Base-by-base conservation (phyloP, 1,284 basidiomycete species). In the Ceratobasidium theobromae region DNA sequence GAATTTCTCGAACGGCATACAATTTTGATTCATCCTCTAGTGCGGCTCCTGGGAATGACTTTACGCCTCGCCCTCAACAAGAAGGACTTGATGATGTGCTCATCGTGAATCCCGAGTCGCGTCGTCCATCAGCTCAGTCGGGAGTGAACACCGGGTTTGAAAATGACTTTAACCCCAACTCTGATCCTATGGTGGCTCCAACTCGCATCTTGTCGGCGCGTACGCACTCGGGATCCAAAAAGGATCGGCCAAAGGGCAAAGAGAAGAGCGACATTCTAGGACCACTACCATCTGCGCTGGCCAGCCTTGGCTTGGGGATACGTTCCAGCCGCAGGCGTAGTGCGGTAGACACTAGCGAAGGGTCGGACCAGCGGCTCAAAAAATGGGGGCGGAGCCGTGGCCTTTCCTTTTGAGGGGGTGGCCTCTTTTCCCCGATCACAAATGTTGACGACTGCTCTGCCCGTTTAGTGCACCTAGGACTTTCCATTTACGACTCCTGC, bases 361-460 rank as follows among this genome's bases (percentile, higher is more conserved):
- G 32, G 9, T 65, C 62, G 27, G 62, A 65, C 18, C 40, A 65
- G 30, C 38, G 43, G 4, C 62, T 65, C 21, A 65, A 65, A 45
- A 65, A 65, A 25, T 65, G 62, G 62, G 62, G 62, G n/a, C 41
- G 51, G 28, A 65, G 52, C 32, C 62, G 62, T 54, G 62, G 62
- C 23, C 41, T 65, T 4, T 65, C 62, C n/a, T 65, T 65, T 32
- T 65, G 46, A 46, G n/a, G 28, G 51, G 54, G 23, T 53, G 0
- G 35, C 33, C 12, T 53, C 28, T 28, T 25, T 23, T 28, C n/a
- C 54, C 28, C 23, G 21, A 3, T 53, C 40, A 16, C 32, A 23
- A 35, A 45, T 65, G 51, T 53, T 18, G n/a, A n/a, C n/a, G n/a
- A n/a, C n/a, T n/a, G n/a, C n/a, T n/a, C n/a, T n/a, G n/a, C n/a